These are phyloP conservation scores for Stylonectria norvegica DNA, from an alignment of 2,329 filamentous ascomycete genomes.

Conservation along the genomic window DNA sequence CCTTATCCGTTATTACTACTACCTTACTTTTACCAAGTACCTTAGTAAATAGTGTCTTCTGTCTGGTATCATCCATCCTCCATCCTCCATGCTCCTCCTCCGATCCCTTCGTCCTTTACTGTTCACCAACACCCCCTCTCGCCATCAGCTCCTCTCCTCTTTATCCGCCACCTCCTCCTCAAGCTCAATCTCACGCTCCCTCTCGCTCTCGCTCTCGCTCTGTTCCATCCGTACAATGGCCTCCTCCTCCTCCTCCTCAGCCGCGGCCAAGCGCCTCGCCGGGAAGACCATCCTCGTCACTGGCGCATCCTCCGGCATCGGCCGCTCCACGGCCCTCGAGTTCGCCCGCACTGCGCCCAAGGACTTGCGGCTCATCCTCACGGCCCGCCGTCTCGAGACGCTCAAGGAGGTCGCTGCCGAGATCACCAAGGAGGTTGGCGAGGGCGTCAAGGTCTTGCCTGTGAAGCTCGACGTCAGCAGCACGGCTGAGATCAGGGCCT, in stretches of 20 bases:
- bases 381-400: slow-evolving; percentile 78
- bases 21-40: slow-evolving; percentile 10
- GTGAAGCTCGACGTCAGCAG: slow-evolving; percentile 86
- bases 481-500: slow-evolving; percentile 66
- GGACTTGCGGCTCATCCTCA: slow-evolving; percentile 78
- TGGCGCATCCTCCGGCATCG: slow-evolving; percentile 91
- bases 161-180: slow-evolving; percentile 1
- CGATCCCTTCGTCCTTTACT: slow-evolving; percentile 5
- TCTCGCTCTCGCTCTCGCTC: slow-evolving; percentile 9
- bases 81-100: slow-evolving; percentile 7
- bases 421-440: slow-evolving; percentile 72
- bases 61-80: slow-evolving; percentile 7
- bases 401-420: slow-evolving; percentile 73
- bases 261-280: slow-evolving; percentile 76
- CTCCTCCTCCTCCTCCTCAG: slow-evolving; percentile 52
- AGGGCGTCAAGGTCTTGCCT: slow-evolving; percentile 76
- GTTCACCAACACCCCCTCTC: no score
- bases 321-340: slow-evolving; percentile 77
- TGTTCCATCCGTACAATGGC: slow-evolving; percentile 41
- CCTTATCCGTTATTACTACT: slow-evolving; percentile 8
- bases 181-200: slow-evolving; percentile 5
- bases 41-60: slow-evolving; percentile 4
- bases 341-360: slow-evolving; percentile 83
- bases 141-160: slow-evolving; percentile 7
- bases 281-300: slow-evolving; percentile 93